Base-by-base conservation (phyloP, 768 basidiomycete species). In the Suillus hirtellus region DNA sequence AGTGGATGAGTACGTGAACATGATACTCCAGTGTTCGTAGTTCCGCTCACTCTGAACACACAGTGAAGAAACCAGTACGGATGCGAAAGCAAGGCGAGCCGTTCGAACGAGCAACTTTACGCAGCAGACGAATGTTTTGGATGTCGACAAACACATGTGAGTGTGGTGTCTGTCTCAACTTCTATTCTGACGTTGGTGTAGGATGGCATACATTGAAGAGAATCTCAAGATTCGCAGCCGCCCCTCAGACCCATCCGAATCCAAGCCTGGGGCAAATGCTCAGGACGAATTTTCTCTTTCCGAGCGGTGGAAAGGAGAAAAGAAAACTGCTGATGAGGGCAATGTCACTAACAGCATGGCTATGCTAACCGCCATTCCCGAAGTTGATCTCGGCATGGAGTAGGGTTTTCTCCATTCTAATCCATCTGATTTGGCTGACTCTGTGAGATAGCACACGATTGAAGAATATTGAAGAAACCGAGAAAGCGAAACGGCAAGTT, bases 361-460 rank as follows among this genome's bases (percentile, higher is more conserved):
- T 4, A 99, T 99, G 97, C 81, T 99, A 61, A 98, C 96, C 17
- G 95, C 93, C 42, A 99, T 99, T 69, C 97, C 96, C 0, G 97
- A 99, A 72, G 95, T 99, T 10, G 96, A 99, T 75, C 82, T 99
- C 4, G 97, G 97, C 62, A 97, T 99, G 90, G 95, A 99, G 96
- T 98, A 69, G 69, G 93, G 88, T 7, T 63, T n/a, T 2, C 49
- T 31, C n/a, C 40, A 10, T 47, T 40, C 24, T 31, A 24, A 52
- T 60, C 14, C n/a, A 40, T 35, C 4, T 27, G 17, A 21, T 34
- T 27, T 12, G 34, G 24, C 21, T 14, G 7, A 19, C 4, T 64
- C 1, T 3, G 2, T 34, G 15, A 46, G 11, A n/a, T 64, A 99
- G 96, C 66, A 82, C 89, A 19, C 89, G 96, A 19, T 79, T 99